Evolutionary conservation across 2,329 filamentous ascomycete species (phyloP), one percentile per base, ranked within the genome.

Genomic region (Fusarium tjaetaba): DNA sequence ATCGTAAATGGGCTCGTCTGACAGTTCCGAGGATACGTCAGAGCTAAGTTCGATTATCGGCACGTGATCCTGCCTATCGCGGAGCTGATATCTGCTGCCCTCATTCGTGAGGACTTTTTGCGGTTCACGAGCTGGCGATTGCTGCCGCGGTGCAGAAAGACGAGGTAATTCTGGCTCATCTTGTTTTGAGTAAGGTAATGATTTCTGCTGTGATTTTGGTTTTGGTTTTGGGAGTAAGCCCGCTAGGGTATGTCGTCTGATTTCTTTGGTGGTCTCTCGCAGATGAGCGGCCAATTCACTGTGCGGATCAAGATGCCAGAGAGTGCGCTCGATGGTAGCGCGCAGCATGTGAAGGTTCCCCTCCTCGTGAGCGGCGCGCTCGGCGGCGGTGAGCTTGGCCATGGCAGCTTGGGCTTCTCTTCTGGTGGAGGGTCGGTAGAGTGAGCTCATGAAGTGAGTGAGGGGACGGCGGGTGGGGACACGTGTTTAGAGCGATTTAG

Each of bases 351-450:
- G 53, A 34, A 70, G 65, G 14, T 70, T 52, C 8, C 61, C 68
- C 22, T 70, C 67, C 18, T 70, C 65, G 13, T 52, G 67, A 32
- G 67, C 67, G 4, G 52, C 58, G n/a, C 67, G 65, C 45, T 70
- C 65, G 11, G 67, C 59, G 41, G 58, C 65, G 36, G 65, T 65
- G 43, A 70, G 67, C 67, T 65, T 70, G 36, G 67, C 65, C 36
- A 62, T 65, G 28, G 59, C 59, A 48, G 67, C 67, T 62, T 65
- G 51, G 36, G 67, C 67, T 53, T 67, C 30, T 42, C 49, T 51
- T 45, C 55, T 70, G 38, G 42, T 65, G 34, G 67, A 70, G 36
- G 67, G 67, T 62, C 67, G 51, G 58, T 70, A 70, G 26, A 70
- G 62, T 43, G 65, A 65, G 67, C 67, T 70, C 67, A 70, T 70